Base-by-base conservation (phyloP, 2,329 filamentous ascomycete genomes). In the Ascochyta lentis region DNA sequence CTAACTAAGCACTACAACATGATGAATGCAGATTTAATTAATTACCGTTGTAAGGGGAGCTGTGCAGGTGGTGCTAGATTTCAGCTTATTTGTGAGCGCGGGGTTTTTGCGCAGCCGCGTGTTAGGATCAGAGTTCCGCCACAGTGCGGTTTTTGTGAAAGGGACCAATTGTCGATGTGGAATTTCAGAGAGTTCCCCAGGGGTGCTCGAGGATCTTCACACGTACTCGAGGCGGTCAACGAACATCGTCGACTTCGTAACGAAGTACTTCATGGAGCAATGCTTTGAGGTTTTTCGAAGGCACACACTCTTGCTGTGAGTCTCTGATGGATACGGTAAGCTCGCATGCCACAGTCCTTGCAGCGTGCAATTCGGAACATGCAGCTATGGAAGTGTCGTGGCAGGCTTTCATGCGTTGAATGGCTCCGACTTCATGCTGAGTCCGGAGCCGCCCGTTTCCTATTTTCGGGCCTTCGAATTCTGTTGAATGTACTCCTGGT, bases 91-190 rank as follows among this genome's bases (percentile, higher is more conserved):
- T 26, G 24, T 26, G 24, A 26, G 24, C 24, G 24, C 24, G 8
- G 24, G 6, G 5, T 26, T 26, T 26, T 26, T 38, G 51, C 51
- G 19, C 19, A 19, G 19, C 19, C 19, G 19, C 19, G 19, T 19
- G 19, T 19, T 19, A 54, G 45, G 40, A 49, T 54, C 45, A 49
- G 22, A 37, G 47, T 23, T 56, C 42, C 47, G 53, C 48, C 47
- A 56, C 53, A 47, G 43, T 51, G 53, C 41, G 37, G 24, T 51
- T 31, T 40, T 33, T 19, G 16, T 27, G 19, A 45, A 39, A 39
- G 8, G 34, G 24, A 22, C 47, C 53, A 51, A 56, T 51, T 33
- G 37, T 47, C 15, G 47, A 24, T 47, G 19, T 26, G 37, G 4
- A 12, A 7, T 15, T n/a, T 27, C 19, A 16, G 24, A 10, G 23